Percentiles rank a stretch among this genome's conserved stretches.
Conservation (phyloP, 805 yeast species). For the Wickerhamiella sergipiensis region DNA sequence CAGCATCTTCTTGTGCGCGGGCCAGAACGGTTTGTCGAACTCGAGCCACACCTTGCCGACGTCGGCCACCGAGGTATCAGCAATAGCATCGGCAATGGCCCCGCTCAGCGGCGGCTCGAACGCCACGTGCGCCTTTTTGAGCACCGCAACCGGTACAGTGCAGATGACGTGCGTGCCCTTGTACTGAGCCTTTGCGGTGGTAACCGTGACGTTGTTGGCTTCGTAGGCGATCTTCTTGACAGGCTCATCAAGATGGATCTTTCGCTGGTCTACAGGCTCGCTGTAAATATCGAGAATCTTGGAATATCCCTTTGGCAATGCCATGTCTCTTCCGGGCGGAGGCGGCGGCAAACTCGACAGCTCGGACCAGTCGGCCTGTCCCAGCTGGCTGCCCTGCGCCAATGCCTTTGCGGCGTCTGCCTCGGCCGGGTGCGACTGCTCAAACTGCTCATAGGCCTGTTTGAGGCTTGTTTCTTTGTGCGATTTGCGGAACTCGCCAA, state of each 20-base stretch:
- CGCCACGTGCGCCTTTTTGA: slow-evolving; percentile 11
- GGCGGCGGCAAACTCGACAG: neutral
- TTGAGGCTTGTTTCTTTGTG: slow-evolving; percentile 8
- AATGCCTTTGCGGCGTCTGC: slow-evolving; percentile 7
- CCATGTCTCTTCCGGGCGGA: slow-evolving; percentile 16
- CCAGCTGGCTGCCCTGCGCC: slow-evolving; percentile 7
- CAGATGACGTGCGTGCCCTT: slow-evolving; percentile 19
- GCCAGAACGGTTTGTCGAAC: slow-evolving; percentile 53
- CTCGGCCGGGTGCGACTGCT: slow-evolving; percentile 5
- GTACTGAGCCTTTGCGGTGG: slow-evolving; percentile 10
- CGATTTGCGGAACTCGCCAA: slow-evolving; percentile 11
- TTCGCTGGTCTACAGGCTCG: slow-evolving; percentile 10
- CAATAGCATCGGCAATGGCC: slow-evolving; percentile 9
- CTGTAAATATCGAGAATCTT: slow-evolving; percentile 9
- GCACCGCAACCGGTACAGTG: slow-evolving; percentile 16
- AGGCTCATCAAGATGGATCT: slow-evolving; percentile 9
- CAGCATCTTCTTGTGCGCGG: slow-evolving; percentile 35
- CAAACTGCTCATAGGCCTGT: slow-evolving; percentile 9
- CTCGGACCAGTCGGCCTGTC: slow-evolving; percentile 3
- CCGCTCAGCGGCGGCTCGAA: slow-evolving; percentile 15
- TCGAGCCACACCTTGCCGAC: slow-evolving; percentile 64
- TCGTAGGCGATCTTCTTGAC: slow-evolving; percentile 9
- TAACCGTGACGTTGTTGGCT: slow-evolving; percentile 11
- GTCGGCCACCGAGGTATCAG: slow-evolving; percentile 31
- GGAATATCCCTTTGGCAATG: slow-evolving; percentile 16